Percentiles rank a stretch among this genome's conserved stretches.
phyloP scores from a whole-genome alignment of 2,329 filamentous ascomycete species.

The Monilinia polystroma region DNA sequence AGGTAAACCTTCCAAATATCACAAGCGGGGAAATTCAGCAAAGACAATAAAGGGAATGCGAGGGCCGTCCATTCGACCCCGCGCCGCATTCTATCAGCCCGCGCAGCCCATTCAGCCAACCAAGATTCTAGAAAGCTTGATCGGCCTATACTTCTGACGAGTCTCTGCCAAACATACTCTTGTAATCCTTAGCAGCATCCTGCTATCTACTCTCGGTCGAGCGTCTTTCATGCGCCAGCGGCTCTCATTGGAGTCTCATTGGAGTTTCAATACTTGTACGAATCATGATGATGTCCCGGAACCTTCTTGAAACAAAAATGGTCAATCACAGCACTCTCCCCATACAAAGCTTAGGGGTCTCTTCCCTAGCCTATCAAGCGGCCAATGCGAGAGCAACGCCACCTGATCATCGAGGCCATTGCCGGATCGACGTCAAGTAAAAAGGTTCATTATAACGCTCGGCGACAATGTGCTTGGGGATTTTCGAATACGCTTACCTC shows the following conservation, averaged over 20 bases:
- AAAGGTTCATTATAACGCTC: not conserved
- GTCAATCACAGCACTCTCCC: not conserved
- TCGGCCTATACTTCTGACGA: not conserved
- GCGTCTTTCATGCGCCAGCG: not conserved
- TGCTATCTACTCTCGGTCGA: not conserved
- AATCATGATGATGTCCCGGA: not conserved
- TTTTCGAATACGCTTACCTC: not conserved
- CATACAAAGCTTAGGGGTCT: not conserved
- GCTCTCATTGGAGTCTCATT: not conserved
- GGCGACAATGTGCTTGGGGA: not conserved
- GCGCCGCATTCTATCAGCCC: not conserved
- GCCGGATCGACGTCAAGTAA: not conserved
- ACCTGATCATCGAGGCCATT: not conserved
- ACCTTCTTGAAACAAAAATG: not conserved
- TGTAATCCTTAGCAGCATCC: not conserved
- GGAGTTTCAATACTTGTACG: not conserved
- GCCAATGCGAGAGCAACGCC: not conserved
- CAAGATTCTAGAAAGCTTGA: not conserved
- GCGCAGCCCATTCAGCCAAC: not conserved
- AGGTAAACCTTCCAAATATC: not conserved
- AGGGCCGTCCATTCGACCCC: not conserved
- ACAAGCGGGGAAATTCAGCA: not conserved
- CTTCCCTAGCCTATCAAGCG: not conserved
- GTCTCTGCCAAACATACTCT: not conserved
- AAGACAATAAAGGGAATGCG: conserved; percentile 5